Conservation (phyloP, 1,284 basidiomycete species). For the Tilletia indica region DNA sequence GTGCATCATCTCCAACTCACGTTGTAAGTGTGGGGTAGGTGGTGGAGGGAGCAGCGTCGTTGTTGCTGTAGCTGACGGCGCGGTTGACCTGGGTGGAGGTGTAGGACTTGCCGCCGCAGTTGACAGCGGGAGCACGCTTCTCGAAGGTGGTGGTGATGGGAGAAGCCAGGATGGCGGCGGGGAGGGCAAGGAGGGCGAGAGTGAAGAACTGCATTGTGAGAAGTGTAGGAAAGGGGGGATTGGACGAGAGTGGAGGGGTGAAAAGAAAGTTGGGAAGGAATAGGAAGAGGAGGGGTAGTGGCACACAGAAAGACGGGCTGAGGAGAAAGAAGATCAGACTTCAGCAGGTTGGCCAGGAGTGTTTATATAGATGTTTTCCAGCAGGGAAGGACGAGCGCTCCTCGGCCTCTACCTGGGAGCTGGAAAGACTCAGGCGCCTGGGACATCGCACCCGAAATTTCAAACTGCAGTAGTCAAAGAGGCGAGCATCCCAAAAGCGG, state of each 20-base stretch:
- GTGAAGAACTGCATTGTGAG: conserved; percentile 33
- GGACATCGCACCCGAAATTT: too few relatives aligned
- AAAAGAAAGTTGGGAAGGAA: background rate
- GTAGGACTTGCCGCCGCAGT: conserved; percentile 34
- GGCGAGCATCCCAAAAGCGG: too few relatives aligned
- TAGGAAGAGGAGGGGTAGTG: background rate
- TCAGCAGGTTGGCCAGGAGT: too few relatives aligned
- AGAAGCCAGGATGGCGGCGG: conserved; percentile 30
- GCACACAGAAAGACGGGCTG: background rate
- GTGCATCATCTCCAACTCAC: conserved; percentile 5
- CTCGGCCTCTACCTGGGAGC: too few relatives aligned
- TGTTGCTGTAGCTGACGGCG: conserved; percentile 34
- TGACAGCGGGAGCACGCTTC: conserved; percentile 33
- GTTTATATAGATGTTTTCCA: too few relatives aligned
- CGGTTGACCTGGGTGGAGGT: conserved; percentile 29
- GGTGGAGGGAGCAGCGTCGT: conserved; percentile 27
- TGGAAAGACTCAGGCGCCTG: too few relatives aligned
- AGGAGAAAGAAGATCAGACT: background rate
- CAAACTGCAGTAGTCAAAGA: too few relatives aligned
- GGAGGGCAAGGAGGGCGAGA: conserved; percentile 31
- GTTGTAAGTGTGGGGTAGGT: conserved; percentile 38
- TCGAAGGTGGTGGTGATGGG: conserved; percentile 28
- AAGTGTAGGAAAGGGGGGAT: conserved; percentile 7
- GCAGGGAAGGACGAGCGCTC: too few relatives aligned
- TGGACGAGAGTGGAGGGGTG: conserved; percentile 6